A percentile compares a stretch with the other conserved stretches of the same genome.
phyloP scores from a whole-genome alignment of 2,329 filamentous ascomycete species.

The Fusarium bulbicola region DNA sequence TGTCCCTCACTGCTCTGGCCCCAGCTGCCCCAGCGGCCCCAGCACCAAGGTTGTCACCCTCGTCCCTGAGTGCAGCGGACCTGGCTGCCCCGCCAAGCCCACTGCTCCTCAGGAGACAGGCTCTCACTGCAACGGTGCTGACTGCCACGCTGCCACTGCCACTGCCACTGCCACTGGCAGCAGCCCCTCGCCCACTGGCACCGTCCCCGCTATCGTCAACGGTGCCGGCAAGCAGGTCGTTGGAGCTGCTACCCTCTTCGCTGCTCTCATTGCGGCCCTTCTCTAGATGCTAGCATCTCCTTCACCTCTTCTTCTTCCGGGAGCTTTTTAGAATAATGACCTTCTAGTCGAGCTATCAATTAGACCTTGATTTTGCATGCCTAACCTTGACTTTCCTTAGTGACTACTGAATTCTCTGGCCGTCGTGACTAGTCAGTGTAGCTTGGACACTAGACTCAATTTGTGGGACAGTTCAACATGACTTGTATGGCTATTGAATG shows the following conservation, averaged over 20 bases:
- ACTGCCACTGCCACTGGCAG: not conserved
- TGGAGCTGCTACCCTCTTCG: slow-evolving; percentile 26
- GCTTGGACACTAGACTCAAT: not conserved
- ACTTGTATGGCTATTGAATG: not conserved
- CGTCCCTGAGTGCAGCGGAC: not conserved
- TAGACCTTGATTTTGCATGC: not conserved
- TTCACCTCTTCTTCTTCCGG: not conserved
- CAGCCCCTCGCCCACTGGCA: not conserved
- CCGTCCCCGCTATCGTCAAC: slow-evolving; percentile 15
- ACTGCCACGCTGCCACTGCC: not conserved
- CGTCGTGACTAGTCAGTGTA: too few species aligned
- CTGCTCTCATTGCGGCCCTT: slow-evolving; percentile 26
- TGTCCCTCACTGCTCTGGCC: not conserved
- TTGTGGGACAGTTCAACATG: too few species aligned
- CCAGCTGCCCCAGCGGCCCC: not conserved
- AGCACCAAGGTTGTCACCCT: not conserved
- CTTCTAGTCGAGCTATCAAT: not conserved
- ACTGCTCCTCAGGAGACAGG: not conserved
- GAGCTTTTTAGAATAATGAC: not conserved
- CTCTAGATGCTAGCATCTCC: slow-evolving; percentile 14
- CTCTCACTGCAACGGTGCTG: not conserved
- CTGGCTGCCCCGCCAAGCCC: not conserved
- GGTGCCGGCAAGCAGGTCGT: slow-evolving; percentile 31
- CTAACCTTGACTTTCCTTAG: accelerated
- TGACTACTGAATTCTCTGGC: not conserved